Conservation (phyloP, 371 early-diverging fungal species). For the Funneliformis caledonium region DNA sequence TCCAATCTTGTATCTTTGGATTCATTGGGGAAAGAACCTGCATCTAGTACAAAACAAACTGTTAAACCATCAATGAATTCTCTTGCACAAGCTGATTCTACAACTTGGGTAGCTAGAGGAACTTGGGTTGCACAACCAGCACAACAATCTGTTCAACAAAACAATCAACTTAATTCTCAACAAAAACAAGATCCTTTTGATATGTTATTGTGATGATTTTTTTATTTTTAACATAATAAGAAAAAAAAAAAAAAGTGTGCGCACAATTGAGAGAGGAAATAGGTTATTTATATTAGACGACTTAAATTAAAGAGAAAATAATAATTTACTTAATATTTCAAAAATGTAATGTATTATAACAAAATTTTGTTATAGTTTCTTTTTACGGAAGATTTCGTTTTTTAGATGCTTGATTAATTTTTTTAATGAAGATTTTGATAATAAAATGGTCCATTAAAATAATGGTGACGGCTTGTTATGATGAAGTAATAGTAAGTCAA, state of each 20-base stretch:
- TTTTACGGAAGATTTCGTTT: no score
- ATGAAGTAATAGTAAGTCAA: no score
- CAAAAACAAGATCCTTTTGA: slow-evolving; percentile 34
- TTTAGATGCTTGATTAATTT: no score
- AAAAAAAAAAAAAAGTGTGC: not conserved
- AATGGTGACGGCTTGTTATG: no score
- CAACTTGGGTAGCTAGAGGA: slow-evolving; percentile 55
- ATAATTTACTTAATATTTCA: no score
- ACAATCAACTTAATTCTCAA: not conserved
- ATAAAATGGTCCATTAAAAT: no score
- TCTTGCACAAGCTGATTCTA: slow-evolving; percentile 48
- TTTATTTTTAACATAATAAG: not conserved
- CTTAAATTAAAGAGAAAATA: no score
- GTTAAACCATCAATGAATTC: slow-evolving; percentile 60
- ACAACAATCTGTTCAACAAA: not conserved
- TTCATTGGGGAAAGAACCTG: slow-evolving; percentile 51
- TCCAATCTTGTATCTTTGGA: slow-evolving; percentile 57
- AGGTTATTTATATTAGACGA: no score
- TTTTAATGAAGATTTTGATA: no score
- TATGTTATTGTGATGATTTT: slow-evolving; percentile 4
- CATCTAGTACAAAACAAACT: slow-evolving; percentile 33
- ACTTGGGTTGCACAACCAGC: not conserved
- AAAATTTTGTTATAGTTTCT: no score
- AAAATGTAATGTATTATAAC: no score
- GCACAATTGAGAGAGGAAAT: not conserved